Base-by-base conservation (phyloP, 345 rosid species). In the Bruguiera parviflora region DNA sequence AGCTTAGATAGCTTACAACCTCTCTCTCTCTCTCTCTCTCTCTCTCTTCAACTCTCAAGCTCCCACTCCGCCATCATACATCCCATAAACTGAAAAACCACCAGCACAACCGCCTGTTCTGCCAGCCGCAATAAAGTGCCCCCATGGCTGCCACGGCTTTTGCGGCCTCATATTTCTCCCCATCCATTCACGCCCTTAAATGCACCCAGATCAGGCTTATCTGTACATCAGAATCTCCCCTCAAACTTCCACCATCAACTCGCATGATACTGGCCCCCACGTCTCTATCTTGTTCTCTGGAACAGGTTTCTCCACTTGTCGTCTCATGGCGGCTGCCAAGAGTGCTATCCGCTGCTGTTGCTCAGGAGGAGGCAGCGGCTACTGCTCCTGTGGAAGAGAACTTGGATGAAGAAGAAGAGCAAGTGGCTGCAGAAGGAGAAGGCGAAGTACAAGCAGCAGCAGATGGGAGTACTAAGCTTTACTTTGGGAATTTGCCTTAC, bases 401-500 rank as follows among this genome's bases (percentile, higher is more conserved):
- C 33, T 77, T 61, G 53, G 77, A 60, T 57, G 73, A 62, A 55
- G 65, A 67, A 18, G 76, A 78, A 18, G 68, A 53, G 0, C 81
- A 65, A 22, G 61, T 20, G 16, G 56, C 20, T 2, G 73, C 19
- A 22, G 70, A 16, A 15, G 77, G 20, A 19, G 63, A 5, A 8
- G 78, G 16, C 21, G 71, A 35, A 37, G 71, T 28, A 21, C 76
- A 70, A 11, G 68, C 58, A 59, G 46, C 22, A 10, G 65, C 62
- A 46, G 72, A 37, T 6, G 65, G 81, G 13, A 84, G 75, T 59
- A 91, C 97, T 29, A 94, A 91, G 81, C 90, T 94, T 65, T 94
- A 89, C 81, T 87, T 91, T 66, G 99, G 98, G 56, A 94, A 94
- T 71, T 81, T 94, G 75, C 96, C 97, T 61, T 94, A 87, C 56